These are phyloP conservation scores for Monascus purpureus DNA, from an alignment of 495 filamentous ascomycete genomes.

Conservation along the genomic window DNA sequence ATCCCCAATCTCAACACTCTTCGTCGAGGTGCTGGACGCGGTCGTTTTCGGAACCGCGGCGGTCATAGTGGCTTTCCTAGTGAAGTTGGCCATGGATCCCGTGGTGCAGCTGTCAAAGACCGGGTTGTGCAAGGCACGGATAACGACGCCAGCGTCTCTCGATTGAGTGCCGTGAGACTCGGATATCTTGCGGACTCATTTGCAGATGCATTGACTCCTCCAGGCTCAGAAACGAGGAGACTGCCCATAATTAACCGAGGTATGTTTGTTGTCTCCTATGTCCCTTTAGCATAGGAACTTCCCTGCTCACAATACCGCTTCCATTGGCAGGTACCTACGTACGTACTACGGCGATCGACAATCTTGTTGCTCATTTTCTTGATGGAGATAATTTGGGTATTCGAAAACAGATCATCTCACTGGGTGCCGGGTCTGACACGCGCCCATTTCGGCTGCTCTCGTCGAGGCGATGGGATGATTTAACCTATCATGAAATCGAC, in stretches of 20 bases:
- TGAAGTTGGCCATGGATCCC: slow-evolving; percentile 11
- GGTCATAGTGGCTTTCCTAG: slow-evolving; percentile 8
- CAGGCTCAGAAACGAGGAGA: slow-evolving; percentile 33
- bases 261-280: no score
- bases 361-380: slow-evolving; percentile 61
- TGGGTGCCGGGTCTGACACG: slow-evolving; percentile 91
- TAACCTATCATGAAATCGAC: slow-evolving; percentile 88
- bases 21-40: slow-evolving; percentile 32
- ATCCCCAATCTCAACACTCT: slow-evolving; percentile 67
- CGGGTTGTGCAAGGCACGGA: slow-evolving; percentile 75
- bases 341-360: slow-evolving; percentile 75
- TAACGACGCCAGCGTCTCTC: slow-evolving; percentile 75
- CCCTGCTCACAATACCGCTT: no score
- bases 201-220: slow-evolving; percentile 49
- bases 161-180: slow-evolving; percentile 75
- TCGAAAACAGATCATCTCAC: slow-evolving; percentile 74
- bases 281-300: no score
- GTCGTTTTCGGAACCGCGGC: slow-evolving; percentile 27
- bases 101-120: slow-evolving; percentile 30
- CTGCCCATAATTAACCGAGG: slow-evolving; percentile 90
- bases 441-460: slow-evolving; percentile 55
- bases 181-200: slow-evolving; percentile 79
- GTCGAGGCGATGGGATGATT: slow-evolving; percentile 21
- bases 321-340: slow-evolving; percentile 71
- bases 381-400: slow-evolving; percentile 6